Percentiles rank a stretch among this genome's conserved stretches.
Evolutionary conservation across 2,329 filamentous ascomycete genomes (phyloP).

Genomic region (Pestalotiopsis fici): DNA sequence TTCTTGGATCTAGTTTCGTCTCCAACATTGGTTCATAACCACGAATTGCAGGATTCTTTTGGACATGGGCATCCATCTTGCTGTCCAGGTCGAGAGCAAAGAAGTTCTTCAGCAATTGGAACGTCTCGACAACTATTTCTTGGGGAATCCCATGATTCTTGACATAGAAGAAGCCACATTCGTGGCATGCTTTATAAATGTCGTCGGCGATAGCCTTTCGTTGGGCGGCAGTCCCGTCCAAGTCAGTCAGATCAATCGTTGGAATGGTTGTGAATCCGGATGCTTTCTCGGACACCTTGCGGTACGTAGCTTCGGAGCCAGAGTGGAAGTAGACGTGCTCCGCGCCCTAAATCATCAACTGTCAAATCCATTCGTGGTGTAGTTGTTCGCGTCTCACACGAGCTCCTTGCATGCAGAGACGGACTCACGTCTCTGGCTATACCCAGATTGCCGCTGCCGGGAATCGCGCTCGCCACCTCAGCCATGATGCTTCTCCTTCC

Average conservation of each 20-base stretch:
- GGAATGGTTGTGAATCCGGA: slow-evolving; percentile 32
- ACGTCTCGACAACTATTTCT: slow-evolving; percentile 18
- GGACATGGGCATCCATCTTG: slow-evolving; percentile 35
- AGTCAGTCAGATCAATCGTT: slow-evolving; percentile 27
- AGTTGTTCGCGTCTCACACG: too few species aligned
- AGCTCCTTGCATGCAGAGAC: background rate
- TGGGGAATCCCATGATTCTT: slow-evolving; percentile 31
- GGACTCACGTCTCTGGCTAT: background rate
- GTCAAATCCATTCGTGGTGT: background rate
- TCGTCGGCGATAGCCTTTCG: slow-evolving; percentile 23
- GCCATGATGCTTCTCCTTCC: background rate
- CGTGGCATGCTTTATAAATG: slow-evolving; percentile 25
- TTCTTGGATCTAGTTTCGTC: slow-evolving; percentile 30
- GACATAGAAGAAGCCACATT: slow-evolving; percentile 30
- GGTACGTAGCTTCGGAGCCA: slow-evolving; percentile 30
- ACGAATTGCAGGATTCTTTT: slow-evolving; percentile 34
- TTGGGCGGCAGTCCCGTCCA: slow-evolving; percentile 21
- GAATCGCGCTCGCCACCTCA: background rate
- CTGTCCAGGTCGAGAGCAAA: slow-evolving; percentile 29
- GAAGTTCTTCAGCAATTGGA: slow-evolving; percentile 27
- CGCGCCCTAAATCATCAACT: slow-evolving; percentile 11
- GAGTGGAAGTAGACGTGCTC: slow-evolving; percentile 33
- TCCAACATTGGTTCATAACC: slow-evolving; percentile 36
- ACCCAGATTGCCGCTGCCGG: background rate
- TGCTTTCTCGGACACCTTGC: slow-evolving; percentile 25